phyloP scores from a whole-genome alignment of 2,329 filamentous ascomycete genomes.

The Fusarium sp. region DNA sequence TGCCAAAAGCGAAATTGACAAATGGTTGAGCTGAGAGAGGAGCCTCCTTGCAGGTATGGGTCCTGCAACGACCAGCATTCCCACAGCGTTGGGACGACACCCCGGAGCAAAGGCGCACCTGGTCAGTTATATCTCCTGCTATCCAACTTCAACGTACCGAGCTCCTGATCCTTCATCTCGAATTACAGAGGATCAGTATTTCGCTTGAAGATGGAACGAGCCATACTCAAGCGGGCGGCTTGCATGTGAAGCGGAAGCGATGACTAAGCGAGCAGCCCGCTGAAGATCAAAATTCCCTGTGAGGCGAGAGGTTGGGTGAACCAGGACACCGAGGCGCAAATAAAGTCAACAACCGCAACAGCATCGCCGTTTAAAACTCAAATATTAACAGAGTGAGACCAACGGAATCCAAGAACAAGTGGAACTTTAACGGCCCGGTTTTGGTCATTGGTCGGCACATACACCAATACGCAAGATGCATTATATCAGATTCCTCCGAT shows the following conservation, averaged over 20 bases:
- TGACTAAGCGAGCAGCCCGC: slow-evolving; percentile 28
- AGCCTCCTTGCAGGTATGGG: background rate
- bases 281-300: slow-evolving; percentile 22
- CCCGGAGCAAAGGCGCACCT: background rate
- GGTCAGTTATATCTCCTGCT: background rate
- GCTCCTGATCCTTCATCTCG: background rate
- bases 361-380: background rate
- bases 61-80: background rate
- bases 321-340: slow-evolving; percentile 4
- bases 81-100: background rate
- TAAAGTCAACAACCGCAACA: slow-evolving; percentile 3
- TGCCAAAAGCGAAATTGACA: background rate
- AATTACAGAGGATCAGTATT: background rate
- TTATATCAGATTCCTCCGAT: slow-evolving; percentile 66
- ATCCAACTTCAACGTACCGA: accelerated
- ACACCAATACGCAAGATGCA: slow-evolving; percentile 58
- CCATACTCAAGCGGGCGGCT: background rate
- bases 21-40: background rate
- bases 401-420: background rate
- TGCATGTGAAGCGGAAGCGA: slow-evolving; percentile 20
- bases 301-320: slow-evolving; percentile 18
- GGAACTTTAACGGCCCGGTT: background rate
- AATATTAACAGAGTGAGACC: background rate
- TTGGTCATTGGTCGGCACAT: background rate
- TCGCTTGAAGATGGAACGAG: background rate